Evolutionary conservation across 495 filamentous ascomycete genomes (phyloP).

Genomic region (Penicillium cosmopolitanum): DNA sequence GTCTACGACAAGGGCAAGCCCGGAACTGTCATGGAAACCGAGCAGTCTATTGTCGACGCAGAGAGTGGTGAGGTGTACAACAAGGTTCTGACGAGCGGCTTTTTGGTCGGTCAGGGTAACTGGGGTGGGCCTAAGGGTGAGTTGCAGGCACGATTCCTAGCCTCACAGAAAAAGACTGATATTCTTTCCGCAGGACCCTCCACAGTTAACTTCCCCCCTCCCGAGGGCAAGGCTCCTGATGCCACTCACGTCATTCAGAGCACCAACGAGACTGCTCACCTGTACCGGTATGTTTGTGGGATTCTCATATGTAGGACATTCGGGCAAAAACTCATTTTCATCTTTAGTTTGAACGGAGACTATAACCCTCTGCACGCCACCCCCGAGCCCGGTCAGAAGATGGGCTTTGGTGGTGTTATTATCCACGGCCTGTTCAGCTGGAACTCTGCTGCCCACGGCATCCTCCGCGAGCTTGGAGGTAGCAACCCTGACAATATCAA

Average conservation of each 20-base stretch:
- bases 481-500: conserved; percentile 78
- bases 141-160: not conserved
- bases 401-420: conserved; percentile 88
- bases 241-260: conserved; percentile 70
- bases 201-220: conserved; percentile 73
- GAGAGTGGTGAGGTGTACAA: conserved; percentile 71
- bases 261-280: conserved; percentile 67
- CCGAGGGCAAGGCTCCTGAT: conserved; percentile 72
- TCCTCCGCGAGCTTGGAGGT: conserved; percentile 71
- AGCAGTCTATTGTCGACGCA: conserved; percentile 75
- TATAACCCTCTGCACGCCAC: conserved; percentile 90
- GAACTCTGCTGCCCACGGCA: conserved; percentile 78
- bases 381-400: conserved; percentile 79
- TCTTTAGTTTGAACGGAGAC: conserved; percentile 73
- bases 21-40: conserved; percentile 79
- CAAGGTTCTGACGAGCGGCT: conserved; percentile 67
- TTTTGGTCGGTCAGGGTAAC: conserved; percentile 81
- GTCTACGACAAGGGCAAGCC: conserved; percentile 92
- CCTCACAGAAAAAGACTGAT: conserved; percentile 3
- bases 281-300: conserved; percentile 60
- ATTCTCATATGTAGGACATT: not conserved
- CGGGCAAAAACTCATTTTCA: not conserved
- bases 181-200: conserved; percentile 56
- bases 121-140: conserved; percentile 91
- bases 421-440: conserved; percentile 87